Percentiles rank a stretch among this genome's conserved stretches.
These are phyloP conservation scores for Trypanosoma vivax DNA, from an alignment of 208 protist species.

Conservation along the genomic window DNA sequence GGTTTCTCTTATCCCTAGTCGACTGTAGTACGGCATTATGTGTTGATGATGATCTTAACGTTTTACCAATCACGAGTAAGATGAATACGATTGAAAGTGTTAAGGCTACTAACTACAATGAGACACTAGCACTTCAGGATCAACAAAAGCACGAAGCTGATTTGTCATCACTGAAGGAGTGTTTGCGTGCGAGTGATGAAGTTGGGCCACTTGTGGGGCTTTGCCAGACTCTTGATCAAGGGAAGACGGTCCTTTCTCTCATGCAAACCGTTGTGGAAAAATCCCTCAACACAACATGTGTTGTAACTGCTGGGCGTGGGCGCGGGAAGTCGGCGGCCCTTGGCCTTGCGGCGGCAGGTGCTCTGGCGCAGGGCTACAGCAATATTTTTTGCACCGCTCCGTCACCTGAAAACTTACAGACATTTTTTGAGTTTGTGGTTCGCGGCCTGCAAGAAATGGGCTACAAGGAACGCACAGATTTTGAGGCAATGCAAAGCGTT, in stretches of 20 bases:
- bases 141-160: conserved; percentile 81
- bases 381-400: conserved; percentile 99
- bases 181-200: conserved; percentile 56
- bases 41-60: conserved; percentile 98
- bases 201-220: conserved; percentile 91
- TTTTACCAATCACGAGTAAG: conserved; percentile 95
- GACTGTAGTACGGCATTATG: conserved; percentile 93
- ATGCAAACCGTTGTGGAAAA: conserved; percentile 97
- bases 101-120: conserved; percentile 38
- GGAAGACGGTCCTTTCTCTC: conserved; percentile 95
- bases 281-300: conserved; percentile 93
- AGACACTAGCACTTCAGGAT: conserved; percentile 61
- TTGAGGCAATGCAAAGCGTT: conserved; percentile 93
- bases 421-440: conserved; percentile 99
- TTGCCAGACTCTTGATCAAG: conserved; percentile 95
- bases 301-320: conserved; percentile 95
- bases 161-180: conserved; percentile 68
- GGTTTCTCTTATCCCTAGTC: conserved; percentile 97
- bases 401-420: conserved; percentile 96
- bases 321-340: conserved; percentile 96
- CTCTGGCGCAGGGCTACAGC: conserved; percentile 96
- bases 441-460: conserved; percentile 94
- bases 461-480: conserved; percentile 97
- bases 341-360: conserved; percentile 94
- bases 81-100: conserved; percentile 55